Evolutionary conservation across 2,329 filamentous ascomycete species (phyloP).

Genomic region (Colletotrichum sp.): DNA sequence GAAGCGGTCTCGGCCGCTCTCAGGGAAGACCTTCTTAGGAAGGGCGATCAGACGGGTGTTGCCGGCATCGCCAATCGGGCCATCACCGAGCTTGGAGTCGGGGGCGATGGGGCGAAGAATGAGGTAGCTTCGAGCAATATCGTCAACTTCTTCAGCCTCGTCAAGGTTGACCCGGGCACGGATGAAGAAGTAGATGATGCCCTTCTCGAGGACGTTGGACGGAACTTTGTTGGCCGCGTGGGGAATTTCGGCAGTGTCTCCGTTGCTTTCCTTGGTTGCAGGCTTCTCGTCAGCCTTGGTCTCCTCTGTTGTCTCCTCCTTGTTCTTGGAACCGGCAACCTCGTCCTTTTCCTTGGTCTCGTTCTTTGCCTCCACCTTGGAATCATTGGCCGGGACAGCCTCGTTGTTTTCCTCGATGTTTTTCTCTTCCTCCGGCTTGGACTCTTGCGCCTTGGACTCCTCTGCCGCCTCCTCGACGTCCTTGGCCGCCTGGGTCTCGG

Average conservation of each 20-base stretch:
- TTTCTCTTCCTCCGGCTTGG: background rate
- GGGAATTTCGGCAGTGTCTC: conserved; percentile 13
- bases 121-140: conserved; percentile 81
- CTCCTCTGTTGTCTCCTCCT: background rate
- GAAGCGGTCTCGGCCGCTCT: conserved; percentile 71
- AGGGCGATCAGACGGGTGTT: conserved; percentile 78
- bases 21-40: conserved; percentile 84
- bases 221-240: conserved; percentile 15
- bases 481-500: background rate
- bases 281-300: background rate
- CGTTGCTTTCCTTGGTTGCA: background rate
- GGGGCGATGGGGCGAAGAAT: conserved; percentile 75
- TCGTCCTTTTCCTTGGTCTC: background rate
- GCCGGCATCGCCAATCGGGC: conserved; percentile 51
- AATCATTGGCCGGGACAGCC: background rate
- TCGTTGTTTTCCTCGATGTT: background rate
- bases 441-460: background rate
- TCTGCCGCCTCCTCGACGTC: background rate
- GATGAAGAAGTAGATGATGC: conserved; percentile 90
- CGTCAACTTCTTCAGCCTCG: conserved; percentile 69
- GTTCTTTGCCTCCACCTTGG: background rate
- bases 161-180: conserved; percentile 77
- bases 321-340: background rate
- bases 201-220: conserved; percentile 77
- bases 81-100: conserved; percentile 69